Base-by-base conservation (phyloP, 495 filamentous ascomycete species). In the Chaetomium fimeti region DNA sequence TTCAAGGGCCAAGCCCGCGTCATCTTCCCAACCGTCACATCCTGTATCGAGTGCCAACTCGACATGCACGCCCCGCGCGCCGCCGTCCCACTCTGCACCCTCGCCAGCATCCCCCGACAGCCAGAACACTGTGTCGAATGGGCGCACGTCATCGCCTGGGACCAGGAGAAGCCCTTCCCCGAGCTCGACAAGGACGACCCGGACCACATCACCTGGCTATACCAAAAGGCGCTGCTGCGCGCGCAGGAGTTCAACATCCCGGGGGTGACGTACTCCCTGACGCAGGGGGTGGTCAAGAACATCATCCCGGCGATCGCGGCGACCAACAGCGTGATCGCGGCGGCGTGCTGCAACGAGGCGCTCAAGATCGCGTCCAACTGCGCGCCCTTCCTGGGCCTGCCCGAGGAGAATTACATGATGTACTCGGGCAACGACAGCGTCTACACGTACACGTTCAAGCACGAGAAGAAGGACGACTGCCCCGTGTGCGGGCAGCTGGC, bases 71-170 rank as follows among this genome's bases (percentile, higher is more conserved):
- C 95, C 11, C 95, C 95, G 36, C 85, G 91, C 55, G 89, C 92
- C 25, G 91, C 93, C 12, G 95, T 99, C 13, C 94, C 95, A 2
- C 88, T 99, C 29, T 99, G 95, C 77, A 99, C 95, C 0, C 85
- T 99, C 64, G 95, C 95, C 32, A 93, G 91, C 43, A 98, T 99
- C 66, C 95, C 95, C 5, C 90, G 95, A 20, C 95, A 99, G 72
- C 95, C 95, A 27, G 91, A 97, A 72, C 95, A 99, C 75, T 99
- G 95, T 74, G 93, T 99, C 76, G 95, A 99, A 75, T 99, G 95
- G 95, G 95, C 95, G 18, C 92, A 97, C 72, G 91, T 98, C 74
- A 85, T 85, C 59, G 82, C 82, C 22, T 85, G 83, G 83, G 85
- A 87, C 63, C 79, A 87, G 61, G 87, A 89, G 71, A 83, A 82